These are phyloP conservation scores for Diaporthe nobilis DNA, from an alignment of 2,329 filamentous ascomycete species.

Conservation along the genomic window DNA sequence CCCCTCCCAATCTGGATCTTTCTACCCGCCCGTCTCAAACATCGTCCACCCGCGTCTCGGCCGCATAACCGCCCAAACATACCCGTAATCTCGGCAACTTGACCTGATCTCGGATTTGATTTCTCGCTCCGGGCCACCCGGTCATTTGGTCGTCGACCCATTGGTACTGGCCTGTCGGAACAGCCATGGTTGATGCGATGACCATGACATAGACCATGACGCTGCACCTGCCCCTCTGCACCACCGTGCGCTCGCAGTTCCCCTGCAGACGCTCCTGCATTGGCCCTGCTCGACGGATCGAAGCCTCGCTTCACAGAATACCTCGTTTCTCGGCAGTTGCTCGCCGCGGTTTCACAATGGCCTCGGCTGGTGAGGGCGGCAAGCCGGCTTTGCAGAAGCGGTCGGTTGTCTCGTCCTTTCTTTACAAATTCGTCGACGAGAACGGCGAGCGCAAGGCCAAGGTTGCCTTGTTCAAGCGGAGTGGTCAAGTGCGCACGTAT, in stretches of 20 bases:
- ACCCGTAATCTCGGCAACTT: not conserved
- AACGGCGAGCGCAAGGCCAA: slow-evolving; percentile 53
- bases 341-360: slow-evolving; percentile 42
- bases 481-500: slow-evolving; percentile 72
- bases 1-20: not conserved
- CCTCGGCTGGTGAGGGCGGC: slow-evolving; percentile 35
- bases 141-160: not conserved
- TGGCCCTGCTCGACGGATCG: slow-evolving; percentile 7
- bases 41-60: not conserved
- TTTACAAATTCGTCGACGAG: slow-evolving; percentile 59
- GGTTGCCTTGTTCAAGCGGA: slow-evolving; percentile 75
- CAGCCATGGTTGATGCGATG: not conserved
- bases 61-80: not conserved
- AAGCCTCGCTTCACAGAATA: not conserved
- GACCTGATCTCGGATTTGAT: not conserved
- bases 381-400: slow-evolving; percentile 50
- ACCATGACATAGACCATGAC: slow-evolving; percentile 24
- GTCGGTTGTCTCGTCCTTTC: slow-evolving; percentile 64
- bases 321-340: not conserved
- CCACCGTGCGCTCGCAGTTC: slow-evolving; percentile 9
- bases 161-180: not conserved
- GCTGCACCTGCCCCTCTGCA: slow-evolving; percentile 16
- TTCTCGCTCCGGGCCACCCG: too few relatives aligned
- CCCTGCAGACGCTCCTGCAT: not conserved
- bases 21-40: not conserved